These are phyloP conservation scores for Starmerella sp. DNA, from an alignment of 805 yeast genomes.

Conservation along the genomic window DNA sequence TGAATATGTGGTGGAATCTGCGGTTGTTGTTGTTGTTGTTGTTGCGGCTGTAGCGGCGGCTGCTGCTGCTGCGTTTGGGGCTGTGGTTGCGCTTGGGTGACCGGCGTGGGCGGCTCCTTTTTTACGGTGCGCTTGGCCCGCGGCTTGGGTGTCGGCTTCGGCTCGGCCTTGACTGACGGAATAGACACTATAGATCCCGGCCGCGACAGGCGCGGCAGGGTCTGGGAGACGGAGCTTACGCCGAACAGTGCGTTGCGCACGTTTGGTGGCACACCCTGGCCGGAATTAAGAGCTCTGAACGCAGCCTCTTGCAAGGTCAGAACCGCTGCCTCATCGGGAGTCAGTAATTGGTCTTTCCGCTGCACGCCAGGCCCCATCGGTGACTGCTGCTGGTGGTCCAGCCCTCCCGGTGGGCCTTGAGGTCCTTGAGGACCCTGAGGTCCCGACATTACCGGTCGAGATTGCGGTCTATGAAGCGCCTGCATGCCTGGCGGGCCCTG, in stretches of 20 bases:
- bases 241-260: slow-evolving; percentile 11
- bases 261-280: slow-evolving; percentile 12
- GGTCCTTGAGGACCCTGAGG: background rate
- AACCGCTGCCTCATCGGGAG: slow-evolving; percentile 13
- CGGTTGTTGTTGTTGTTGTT: too few relatives aligned
- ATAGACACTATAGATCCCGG: background rate
- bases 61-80: background rate
- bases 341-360: slow-evolving; percentile 8
- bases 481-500: background rate
- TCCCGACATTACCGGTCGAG: too few relatives aligned
- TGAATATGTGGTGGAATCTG: too few relatives aligned
- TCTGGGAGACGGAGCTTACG: slow-evolving; percentile 6
- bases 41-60: background rate
- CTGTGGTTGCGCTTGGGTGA: background rate
- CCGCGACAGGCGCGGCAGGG: slow-evolving; percentile 10
- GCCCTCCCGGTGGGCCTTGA: too few relatives aligned
- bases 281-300: slow-evolving; percentile 9
- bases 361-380: background rate
- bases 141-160: background rate
- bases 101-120: background rate
- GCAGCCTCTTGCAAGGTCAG: slow-evolving; percentile 16
- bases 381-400: background rate
- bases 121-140: background rate
- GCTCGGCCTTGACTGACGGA: background rate
- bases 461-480: too few relatives aligned